These are phyloP conservation scores for Cutaneotrichosporon sp. DNA, from an alignment of 1,284 basidiomycete genomes.

Conservation along the genomic window DNA sequence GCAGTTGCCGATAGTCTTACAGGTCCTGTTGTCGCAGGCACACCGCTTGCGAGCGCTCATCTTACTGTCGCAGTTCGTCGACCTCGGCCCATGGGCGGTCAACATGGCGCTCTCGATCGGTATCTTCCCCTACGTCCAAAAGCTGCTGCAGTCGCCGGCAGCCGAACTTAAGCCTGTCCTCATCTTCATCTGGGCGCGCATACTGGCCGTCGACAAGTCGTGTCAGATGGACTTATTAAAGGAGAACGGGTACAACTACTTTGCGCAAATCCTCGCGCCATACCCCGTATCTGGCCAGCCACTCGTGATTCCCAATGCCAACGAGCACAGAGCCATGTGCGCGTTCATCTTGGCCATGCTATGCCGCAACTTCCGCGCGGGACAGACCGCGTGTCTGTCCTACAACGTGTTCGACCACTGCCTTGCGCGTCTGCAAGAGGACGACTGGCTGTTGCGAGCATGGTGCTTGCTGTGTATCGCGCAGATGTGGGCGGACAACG, in stretches of 20 bases:
- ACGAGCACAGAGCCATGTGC: constrained; percentile 98
- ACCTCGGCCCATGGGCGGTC: constrained; percentile 97
- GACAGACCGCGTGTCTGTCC: constrained; percentile 78
- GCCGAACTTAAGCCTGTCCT: constrained; percentile 94
- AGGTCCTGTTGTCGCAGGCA: constrained; percentile 92
- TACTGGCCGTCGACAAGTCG: constrained; percentile 87
- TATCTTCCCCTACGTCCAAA: constrained; percentile 98
- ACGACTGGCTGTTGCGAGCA: constrained; percentile 86
- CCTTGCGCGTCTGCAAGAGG: constrained; percentile 71
- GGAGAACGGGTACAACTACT: constrained; percentile 82
- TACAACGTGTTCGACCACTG: constrained; percentile 87
- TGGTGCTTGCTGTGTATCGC: constrained; percentile 93
- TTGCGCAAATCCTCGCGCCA: constrained; percentile 67
- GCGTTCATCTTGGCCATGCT: constrained; percentile 94
- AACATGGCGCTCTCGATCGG: constrained; percentile 96
- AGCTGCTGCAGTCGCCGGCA: constrained; percentile 88
- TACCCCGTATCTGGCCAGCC: constrained; percentile 36
- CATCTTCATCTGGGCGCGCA: constrained; percentile 98
- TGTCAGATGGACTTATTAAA: constrained; percentile 88
- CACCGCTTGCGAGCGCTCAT: constrained; percentile 93
- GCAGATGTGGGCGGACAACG: constrained; percentile 88
- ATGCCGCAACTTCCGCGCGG: constrained; percentile 77
- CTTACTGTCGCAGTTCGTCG: constrained; percentile 94
- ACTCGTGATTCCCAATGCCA: constrained; percentile 74
- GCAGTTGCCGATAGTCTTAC: constrained; percentile 93